Evolutionary conservation across 805 yeast genomes (phyloP).

Genomic region (Myxozyma geophila): DNA sequence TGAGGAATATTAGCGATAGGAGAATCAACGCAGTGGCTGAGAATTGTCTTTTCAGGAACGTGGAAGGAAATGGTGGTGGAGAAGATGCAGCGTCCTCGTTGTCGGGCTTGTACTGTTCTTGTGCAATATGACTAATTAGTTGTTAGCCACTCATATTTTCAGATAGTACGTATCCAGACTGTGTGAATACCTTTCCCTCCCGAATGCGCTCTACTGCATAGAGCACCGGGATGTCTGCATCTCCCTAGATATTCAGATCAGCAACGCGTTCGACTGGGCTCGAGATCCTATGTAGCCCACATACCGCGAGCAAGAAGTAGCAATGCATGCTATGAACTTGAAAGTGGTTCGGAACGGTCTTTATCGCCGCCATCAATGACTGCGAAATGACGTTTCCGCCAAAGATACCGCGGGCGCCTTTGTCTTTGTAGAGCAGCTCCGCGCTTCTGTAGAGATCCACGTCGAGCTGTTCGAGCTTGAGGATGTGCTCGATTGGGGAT

Average conservation of each 20-base stretch:
- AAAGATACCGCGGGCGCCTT: conserved; percentile 38
- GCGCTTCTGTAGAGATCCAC: conserved; percentile 34
- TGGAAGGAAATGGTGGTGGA: conserved; percentile 58
- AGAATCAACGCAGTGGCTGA: conserved; percentile 21
- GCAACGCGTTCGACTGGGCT: background rate
- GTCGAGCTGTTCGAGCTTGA: conserved; percentile 37
- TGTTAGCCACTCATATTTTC: background rate
- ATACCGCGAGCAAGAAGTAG: conserved; percentile 38
- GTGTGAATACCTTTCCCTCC: conserved; percentile 51
- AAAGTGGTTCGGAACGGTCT: conserved; percentile 33
- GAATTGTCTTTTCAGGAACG: conserved; percentile 20
- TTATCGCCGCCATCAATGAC: conserved; percentile 37
- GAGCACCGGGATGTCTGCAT: conserved; percentile 48
- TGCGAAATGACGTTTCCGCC: conserved; percentile 40
- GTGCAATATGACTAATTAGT: conserved; percentile 51
- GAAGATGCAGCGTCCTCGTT: conserved; percentile 56
- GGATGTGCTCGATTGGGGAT: conserved; percentile 33
- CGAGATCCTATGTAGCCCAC: background rate
- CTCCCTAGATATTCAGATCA: conserved; percentile 27
- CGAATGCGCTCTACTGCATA: conserved; percentile 60
- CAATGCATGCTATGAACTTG: conserved; percentile 39
- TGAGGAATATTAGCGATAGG: conserved; percentile 32
- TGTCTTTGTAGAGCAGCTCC: conserved; percentile 29
- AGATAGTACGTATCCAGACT: background rate
- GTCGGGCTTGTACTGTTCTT: conserved; percentile 60